These are phyloP conservation scores for Collybia nuda DNA, from an alignment of 768 basidiomycete genomes.

Conservation along the genomic window DNA sequence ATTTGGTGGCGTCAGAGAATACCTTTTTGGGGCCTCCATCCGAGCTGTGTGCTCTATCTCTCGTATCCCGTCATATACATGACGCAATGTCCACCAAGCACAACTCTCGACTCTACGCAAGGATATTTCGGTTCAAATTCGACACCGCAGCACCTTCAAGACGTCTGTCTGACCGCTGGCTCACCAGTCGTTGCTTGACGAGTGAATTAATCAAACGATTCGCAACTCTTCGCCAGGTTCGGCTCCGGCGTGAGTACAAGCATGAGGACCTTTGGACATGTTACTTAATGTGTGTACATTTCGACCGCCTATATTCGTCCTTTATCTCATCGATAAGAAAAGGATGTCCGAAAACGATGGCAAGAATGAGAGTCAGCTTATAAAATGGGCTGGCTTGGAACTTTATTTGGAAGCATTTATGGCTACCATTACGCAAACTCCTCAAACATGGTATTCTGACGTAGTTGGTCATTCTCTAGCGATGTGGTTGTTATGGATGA, in stretches of 20 bases:
- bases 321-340: not conserved
- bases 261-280: slow-evolving; percentile 52
- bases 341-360: slow-evolving; percentile 51
- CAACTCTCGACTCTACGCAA: slow-evolving; percentile 39
- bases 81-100: slow-evolving; percentile 30
- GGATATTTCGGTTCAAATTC: slow-evolving; percentile 45
- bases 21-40: slow-evolving; percentile 44
- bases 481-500: slow-evolving; percentile 50
- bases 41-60: slow-evolving; percentile 34
- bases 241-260: slow-evolving; percentile 16
- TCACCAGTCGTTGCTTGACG: slow-evolving; percentile 34
- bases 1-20: slow-evolving; percentile 27
- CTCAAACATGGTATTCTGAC: slow-evolving; percentile 25
- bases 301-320: not conserved
- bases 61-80: slow-evolving; percentile 36
- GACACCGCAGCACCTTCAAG: slow-evolving; percentile 38
- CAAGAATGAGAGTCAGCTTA: slow-evolving; percentile 41
- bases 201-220: slow-evolving; percentile 45
- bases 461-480: slow-evolving; percentile 35
- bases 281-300: slow-evolving; percentile 45
- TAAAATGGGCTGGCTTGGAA: slow-evolving; percentile 37
- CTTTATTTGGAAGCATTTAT: slow-evolving; percentile 20
- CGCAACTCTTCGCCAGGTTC: slow-evolving; percentile 39
- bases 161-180: slow-evolving; percentile 36
- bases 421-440: slow-evolving; percentile 9